Evolutionary conservation across 331 rosid species (phyloP).

Genomic region (Quercus lobata): DNA sequence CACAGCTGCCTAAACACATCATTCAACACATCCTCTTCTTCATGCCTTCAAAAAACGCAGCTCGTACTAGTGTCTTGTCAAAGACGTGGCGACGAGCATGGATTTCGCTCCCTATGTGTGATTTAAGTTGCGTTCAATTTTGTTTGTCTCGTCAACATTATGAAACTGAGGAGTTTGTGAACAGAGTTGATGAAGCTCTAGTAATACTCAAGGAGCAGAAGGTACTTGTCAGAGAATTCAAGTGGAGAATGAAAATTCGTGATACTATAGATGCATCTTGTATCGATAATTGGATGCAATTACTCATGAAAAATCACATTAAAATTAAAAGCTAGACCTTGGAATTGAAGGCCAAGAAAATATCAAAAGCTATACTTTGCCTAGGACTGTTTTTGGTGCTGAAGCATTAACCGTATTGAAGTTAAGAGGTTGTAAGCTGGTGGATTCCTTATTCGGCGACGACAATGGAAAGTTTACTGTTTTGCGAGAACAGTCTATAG

Average conservation of each 20-base stretch:
- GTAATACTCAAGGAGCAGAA: neutral
- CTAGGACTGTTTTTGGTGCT: neutral
- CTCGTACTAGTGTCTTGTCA: neutral
- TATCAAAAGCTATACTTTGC: neutral
- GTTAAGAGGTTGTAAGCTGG: neutral
- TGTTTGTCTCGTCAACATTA: neutral
- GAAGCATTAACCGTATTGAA: neutral
- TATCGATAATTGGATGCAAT: neutral
- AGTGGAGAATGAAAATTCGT: neutral
- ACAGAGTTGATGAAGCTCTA: neutral
- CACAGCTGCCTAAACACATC: neutral
- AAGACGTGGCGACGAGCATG: constrained; percentile 4
- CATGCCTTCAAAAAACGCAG: neutral
- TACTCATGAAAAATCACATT: neutral
- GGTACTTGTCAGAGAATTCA: neutral
- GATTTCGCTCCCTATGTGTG: constrained; percentile 1
- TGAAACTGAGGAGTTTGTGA: neutral
- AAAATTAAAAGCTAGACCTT: neutral
- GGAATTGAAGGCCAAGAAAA: neutral
- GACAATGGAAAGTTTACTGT: neutral
- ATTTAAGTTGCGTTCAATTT: neutral
- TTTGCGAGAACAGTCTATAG: neutral
- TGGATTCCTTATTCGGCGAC: neutral
- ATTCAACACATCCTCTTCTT: neutral
- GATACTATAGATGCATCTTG: neutral